Percentiles rank a stretch among this genome's conserved stretches.
These are phyloP conservation scores for Chrysochromulina tobinii DNA, from an alignment of 78 protist genomes.

Conservation along the genomic window DNA sequence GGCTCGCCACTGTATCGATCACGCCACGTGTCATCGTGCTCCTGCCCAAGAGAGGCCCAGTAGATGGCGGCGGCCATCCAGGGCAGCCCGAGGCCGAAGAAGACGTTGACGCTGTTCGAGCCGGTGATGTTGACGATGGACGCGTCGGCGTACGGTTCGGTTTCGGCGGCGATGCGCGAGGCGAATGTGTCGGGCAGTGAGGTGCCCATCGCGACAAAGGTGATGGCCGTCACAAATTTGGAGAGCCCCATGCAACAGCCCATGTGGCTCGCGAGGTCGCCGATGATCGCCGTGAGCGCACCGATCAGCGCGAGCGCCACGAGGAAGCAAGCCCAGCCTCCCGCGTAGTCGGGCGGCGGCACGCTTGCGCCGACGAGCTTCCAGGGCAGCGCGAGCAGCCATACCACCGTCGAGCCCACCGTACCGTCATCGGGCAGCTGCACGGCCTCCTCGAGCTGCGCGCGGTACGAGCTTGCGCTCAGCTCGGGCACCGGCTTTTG, in stretches of 20 bases:
- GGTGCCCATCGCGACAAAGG: conserved; percentile 56
- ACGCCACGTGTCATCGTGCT: neutral
- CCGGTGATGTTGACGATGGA: conserved; percentile 56
- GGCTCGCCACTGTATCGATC: neutral
- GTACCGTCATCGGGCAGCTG: neutral
- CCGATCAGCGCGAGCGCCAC: conserved; percentile 17
- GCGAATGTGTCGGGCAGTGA: conserved; percentile 64
- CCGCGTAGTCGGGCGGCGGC: neutral
- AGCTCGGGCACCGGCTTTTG: neutral
- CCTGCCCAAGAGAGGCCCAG: neutral
- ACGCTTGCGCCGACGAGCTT: neutral
- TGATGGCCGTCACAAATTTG: conserved; percentile 46
- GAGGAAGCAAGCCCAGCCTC: neutral
- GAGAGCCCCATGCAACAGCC: conserved; percentile 32
- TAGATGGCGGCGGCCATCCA: conserved; percentile 41
- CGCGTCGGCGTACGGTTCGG: conserved; percentile 31
- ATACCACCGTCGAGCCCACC: neutral
- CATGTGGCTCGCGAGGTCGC: neutral
- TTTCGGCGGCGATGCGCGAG: conserved; percentile 11
- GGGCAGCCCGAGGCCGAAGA: conserved; percentile 47
- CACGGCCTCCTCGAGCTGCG: neutral
- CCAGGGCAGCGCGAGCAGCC: neutral
- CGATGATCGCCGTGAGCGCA: neutral
- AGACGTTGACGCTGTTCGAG: conserved; percentile 51
- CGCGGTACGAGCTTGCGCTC: neutral